Base-by-base conservation (phyloP, 1,139 yeast genomes). In the Eremothecium cymbalariae region DNA sequence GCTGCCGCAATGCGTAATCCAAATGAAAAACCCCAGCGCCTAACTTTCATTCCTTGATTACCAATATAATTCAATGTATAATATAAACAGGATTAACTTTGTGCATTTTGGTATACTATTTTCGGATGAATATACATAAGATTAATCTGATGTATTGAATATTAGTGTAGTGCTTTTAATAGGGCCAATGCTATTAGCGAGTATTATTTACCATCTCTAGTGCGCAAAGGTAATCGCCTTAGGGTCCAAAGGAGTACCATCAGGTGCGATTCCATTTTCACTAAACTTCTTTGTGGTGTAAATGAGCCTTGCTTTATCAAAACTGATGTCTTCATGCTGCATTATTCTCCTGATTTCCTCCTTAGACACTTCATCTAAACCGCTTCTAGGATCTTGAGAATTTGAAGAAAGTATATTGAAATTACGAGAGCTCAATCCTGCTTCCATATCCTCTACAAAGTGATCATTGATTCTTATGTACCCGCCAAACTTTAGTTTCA, bases 281-380 rank as follows among this genome's bases (percentile, higher is more conserved):
- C 63, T 60, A 51, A 82, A 65, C 43, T 61, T 62, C 13, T 55
- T 48, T 38, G 62, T 65, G 2, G 74, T 68, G 48, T 70, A 77
- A 34, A 64, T 52, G 8, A 71, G 57, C 37, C 94, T 63, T 1
- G 94, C 94, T 31, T 75, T 74, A 51, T 83, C 94, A 55, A 83
- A 83, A 1, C 70, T 50, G 23, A 79, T 38, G 16, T 63, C 53
- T 17, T 62, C 57, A 4, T 62, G 50, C n/a, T 58, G 47, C 93
- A 82, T 82, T 13, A 81, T 62, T 22, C 55, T 46, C 39, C 63
- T 61, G 12, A 83, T 74, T 36, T 64, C 69, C 9, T 49, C 49
- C 51, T 74, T 77, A 2, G 82, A 74, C 4, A 43, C 52, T 24
- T 64, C 72, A 53, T 74, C 77, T 28, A 83, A 62, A 1, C 94